Percentiles rank a stretch among this genome's conserved stretches.
These are phyloP conservation scores for Hyaloscypha bicolor DNA, from an alignment of 495 filamentous ascomycete genomes.

Conservation along the genomic window DNA sequence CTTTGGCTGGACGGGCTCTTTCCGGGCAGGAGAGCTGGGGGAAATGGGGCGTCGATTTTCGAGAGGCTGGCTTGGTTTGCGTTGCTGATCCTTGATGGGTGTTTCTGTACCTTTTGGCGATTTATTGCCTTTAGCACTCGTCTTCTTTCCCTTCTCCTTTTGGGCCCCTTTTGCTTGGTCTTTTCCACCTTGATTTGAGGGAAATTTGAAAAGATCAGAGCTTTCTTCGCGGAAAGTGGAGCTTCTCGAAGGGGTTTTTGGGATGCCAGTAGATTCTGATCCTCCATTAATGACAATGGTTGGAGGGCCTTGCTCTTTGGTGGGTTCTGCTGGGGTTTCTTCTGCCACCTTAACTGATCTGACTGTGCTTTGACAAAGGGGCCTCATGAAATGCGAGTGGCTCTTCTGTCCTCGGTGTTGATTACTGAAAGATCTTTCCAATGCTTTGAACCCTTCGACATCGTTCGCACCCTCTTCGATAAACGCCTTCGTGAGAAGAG, in stretches of 20 bases:
- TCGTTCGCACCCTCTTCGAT: conserved; percentile 67
- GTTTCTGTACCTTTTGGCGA: conserved; percentile 27
- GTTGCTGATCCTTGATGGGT: conserved; percentile 13
- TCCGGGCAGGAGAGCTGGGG: conserved; percentile 13
- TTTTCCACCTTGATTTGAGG: conserved; percentile 24
- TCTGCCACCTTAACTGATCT: conserved; percentile 39
- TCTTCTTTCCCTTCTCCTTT: conserved; percentile 43
- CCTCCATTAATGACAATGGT: conserved; percentile 30
- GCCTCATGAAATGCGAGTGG: conserved; percentile 70
- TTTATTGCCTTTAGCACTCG: conserved; percentile 44
- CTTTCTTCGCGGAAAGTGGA: conserved; percentile 21
- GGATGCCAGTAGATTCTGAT: conserved; percentile 1
- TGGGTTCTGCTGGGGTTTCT: conserved; percentile 28
- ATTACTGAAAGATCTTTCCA: conserved; percentile 66
- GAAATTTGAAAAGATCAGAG: conserved; percentile 11
- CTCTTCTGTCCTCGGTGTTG: conserved; percentile 62
- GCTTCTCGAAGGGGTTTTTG: conserved; percentile 15
- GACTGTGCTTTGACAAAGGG: conserved; percentile 61
- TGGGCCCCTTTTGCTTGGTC: conserved; percentile 37
- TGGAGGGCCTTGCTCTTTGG: conserved; percentile 33
- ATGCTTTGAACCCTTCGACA: conserved; percentile 67
- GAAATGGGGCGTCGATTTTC: conserved; percentile 9
- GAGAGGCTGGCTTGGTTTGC: conserved; percentile 12
- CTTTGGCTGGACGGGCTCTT: conserved; percentile 17
- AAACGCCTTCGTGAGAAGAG: conserved; percentile 65